Conservation (phyloP, 768 basidiomycete genomes). For the Agaricus bisporus region DNA sequence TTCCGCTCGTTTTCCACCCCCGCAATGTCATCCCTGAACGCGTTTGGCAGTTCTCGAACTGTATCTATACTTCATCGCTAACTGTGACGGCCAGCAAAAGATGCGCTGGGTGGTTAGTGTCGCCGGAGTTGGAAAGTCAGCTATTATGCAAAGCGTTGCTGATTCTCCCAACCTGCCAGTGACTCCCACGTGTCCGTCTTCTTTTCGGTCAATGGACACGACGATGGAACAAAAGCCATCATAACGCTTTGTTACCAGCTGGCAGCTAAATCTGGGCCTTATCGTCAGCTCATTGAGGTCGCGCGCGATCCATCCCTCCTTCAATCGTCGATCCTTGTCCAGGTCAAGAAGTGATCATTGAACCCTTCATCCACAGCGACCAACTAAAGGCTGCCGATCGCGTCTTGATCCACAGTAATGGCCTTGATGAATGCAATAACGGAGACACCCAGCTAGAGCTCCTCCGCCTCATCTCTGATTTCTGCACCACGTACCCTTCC, state of each 20-base stretch:
- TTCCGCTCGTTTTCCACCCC: too few relatives aligned
- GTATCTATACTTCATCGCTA: too few relatives aligned
- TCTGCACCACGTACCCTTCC: neutral
- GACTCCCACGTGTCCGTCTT: neutral
- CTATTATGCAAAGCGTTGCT: neutral
- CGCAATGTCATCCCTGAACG: too few relatives aligned
- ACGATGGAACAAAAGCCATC: neutral
- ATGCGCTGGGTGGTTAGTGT: too few relatives aligned
- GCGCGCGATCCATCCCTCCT: constrained; percentile 4
- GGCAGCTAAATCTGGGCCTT: neutral
- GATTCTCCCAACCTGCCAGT: neutral
- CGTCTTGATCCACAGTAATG: constrained; percentile 15
- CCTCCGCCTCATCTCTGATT: constrained; percentile 8
- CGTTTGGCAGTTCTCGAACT: too few relatives aligned
- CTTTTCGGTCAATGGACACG: neutral
- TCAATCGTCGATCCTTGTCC: constrained; percentile 5
- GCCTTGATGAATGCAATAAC: constrained; percentile 20
- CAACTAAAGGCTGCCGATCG: too few relatives aligned
- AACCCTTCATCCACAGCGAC: constrained; percentile 3
- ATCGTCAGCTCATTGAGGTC: constrained; percentile 5
- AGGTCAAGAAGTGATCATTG: constrained; percentile 12
- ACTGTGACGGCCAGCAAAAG: too few relatives aligned
- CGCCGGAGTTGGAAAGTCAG: too few relatives aligned
- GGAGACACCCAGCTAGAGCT: constrained; percentile 11
- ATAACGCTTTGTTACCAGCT: constrained; percentile 18